phyloP scores from a whole-genome alignment of 1,284 basidiomycete species.

The Irpex rosettiformis region DNA sequence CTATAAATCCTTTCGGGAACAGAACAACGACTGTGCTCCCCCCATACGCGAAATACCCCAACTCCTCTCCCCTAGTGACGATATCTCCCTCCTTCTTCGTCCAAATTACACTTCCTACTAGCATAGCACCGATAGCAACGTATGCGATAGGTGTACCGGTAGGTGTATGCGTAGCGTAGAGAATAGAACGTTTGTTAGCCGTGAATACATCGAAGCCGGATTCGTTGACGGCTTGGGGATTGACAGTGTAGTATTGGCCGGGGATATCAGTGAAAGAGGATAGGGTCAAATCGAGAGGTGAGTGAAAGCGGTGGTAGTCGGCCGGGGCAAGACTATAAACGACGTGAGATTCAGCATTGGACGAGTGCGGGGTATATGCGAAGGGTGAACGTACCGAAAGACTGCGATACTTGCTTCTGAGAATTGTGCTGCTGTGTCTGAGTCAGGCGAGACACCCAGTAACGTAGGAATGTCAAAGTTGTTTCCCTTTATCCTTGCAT shows the following conservation, averaged over 20 bases:
- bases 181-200: slow-evolving; percentile 61
- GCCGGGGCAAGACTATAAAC: slow-evolving; percentile 62
- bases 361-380: background rate
- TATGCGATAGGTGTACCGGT: slow-evolving; percentile 50
- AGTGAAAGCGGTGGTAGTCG: slow-evolving; percentile 87
- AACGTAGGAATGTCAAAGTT: slow-evolving; percentile 67
- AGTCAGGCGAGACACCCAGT: slow-evolving; percentile 39
- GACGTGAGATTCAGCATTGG: background rate
- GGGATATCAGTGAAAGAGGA: slow-evolving; percentile 47
- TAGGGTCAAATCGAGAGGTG: slow-evolving; percentile 62
- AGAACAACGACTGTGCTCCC: slow-evolving; percentile 66
- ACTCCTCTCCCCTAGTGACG: slow-evolving; percentile 52
- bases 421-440: slow-evolving; percentile 40
- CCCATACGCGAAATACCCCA: slow-evolving; percentile 67
- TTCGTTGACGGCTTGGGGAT: slow-evolving; percentile 82
- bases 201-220: slow-evolving; percentile 69
- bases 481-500: slow-evolving; percentile 69
- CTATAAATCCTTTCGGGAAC: slow-evolving; percentile 58
- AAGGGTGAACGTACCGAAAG: slow-evolving; percentile 36
- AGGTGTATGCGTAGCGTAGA: slow-evolving; percentile 45
- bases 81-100: slow-evolving; percentile 29
- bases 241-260: slow-evolving; percentile 65
- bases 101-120: slow-evolving; percentile 38
- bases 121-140: slow-evolving; percentile 63
- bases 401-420: slow-evolving; percentile 54